Evolutionary conservation across 2,329 filamentous ascomycete species (phyloP).

Genomic region (Hypoxylon sp.): DNA sequence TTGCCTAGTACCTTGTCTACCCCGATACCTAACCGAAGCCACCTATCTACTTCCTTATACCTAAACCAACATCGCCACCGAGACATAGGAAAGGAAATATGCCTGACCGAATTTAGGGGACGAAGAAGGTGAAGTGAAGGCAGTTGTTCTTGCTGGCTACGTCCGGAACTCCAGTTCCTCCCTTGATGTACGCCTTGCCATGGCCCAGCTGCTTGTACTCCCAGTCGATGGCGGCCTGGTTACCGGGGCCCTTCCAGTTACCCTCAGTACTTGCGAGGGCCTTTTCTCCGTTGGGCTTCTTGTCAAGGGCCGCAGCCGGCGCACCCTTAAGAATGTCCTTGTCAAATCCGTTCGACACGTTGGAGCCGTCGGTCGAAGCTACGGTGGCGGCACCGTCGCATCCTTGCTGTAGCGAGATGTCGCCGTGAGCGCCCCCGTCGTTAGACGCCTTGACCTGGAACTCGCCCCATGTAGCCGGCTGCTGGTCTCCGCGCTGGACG

Average conservation of each 20-base stretch:
- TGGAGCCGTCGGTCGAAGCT: slow-evolving; percentile 56
- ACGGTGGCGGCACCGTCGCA: slow-evolving; percentile 59
- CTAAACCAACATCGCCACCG: background rate
- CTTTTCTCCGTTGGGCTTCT: slow-evolving; percentile 55
- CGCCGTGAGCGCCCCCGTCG: slow-evolving; percentile 57
- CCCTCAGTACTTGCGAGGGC: slow-evolving; percentile 56
- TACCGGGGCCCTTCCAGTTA: slow-evolving; percentile 57
- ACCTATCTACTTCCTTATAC: background rate
- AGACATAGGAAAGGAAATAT: background rate
- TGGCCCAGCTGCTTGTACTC: slow-evolving; percentile 53
- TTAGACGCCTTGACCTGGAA: slow-evolving; percentile 58
- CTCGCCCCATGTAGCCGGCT: slow-evolving; percentile 59
- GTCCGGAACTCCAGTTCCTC: slow-evolving; percentile 55
- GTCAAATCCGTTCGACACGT: slow-evolving; percentile 52
- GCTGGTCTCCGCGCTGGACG: slow-evolving; percentile 57
- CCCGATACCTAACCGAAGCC: background rate
- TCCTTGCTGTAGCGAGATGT: slow-evolving; percentile 57
- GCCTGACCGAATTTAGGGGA: slow-evolving; percentile 10
- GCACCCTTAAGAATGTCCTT: slow-evolving; percentile 55
- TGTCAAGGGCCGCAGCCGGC: slow-evolving; percentile 53
- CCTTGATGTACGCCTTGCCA: slow-evolving; percentile 55
- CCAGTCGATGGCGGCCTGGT: slow-evolving; percentile 56
- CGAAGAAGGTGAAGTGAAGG: slow-evolving; percentile 51
- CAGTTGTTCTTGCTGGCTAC: slow-evolving; percentile 55
- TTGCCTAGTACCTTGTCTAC: too few relatives aligned